Conservation (phyloP, 2,329 filamentous ascomycete species). For the Zopfia rhizophila region DNA sequence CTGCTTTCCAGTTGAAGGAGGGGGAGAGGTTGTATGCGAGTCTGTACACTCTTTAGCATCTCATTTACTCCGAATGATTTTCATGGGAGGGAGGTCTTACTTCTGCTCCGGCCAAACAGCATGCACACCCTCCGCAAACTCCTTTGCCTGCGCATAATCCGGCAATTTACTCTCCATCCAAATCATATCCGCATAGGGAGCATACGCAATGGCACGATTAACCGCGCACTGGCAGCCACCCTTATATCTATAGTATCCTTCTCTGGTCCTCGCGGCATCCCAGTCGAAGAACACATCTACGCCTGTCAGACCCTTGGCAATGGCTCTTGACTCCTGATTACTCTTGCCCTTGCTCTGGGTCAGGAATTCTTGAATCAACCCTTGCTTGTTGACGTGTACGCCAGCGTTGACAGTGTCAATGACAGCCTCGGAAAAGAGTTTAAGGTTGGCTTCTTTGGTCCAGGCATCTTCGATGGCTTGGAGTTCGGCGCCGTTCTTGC, state of each 20-base stretch:
- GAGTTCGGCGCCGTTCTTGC: conserved; percentile 82
- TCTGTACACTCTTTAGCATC: conserved; percentile 58
- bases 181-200: conserved; percentile 92
- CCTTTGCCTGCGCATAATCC: conserved; percentile 88
- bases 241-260: conserved; percentile 93
- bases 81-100: conserved; percentile 60
- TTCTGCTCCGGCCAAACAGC: conserved; percentile 97
- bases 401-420: conserved; percentile 80
- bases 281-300: conserved; percentile 91
- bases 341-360: conserved; percentile 80
- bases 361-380: conserved; percentile 73
- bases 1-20: conserved; percentile 99
- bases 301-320: conserved; percentile 81
- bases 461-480: conserved; percentile 94
- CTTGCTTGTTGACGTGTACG: conserved; percentile 74
- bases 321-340: conserved; percentile 81
- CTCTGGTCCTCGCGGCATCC: conserved; percentile 90
- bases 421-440: conserved; percentile 92
- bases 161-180: conserved; percentile 99
- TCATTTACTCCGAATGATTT: conserved; percentile 11
- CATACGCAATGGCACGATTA: conserved; percentile 90
- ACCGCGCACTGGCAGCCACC: conserved; percentile 92
- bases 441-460: conserved; percentile 80
- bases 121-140: conserved; percentile 94
- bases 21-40: conserved; percentile 98